A percentile compares a stretch with the other conserved stretches of the same genome.
These are phyloP conservation scores for Fusarium solani-melongenae DNA, from an alignment of 2,329 filamentous ascomycete species.

Conservation along the genomic window DNA sequence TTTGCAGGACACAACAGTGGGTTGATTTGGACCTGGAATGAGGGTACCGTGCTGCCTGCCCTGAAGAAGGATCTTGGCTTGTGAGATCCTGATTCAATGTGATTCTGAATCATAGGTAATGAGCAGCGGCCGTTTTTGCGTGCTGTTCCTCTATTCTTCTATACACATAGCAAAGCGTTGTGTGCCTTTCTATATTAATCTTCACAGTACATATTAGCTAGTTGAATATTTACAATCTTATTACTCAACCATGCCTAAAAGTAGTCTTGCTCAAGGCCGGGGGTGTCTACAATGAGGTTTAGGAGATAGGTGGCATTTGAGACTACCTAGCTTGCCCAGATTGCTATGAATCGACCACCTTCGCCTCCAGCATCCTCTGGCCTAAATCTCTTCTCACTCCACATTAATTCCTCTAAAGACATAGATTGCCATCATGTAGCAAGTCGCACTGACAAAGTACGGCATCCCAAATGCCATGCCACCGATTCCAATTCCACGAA, in stretches of 20 bases:
- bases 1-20: conserved; percentile 38
- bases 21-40: conserved; percentile 35
- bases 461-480: conserved; percentile 42
- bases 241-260: background rate
- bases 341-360: background rate
- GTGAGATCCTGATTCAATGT: background rate
- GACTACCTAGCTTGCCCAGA: fast-evolving
- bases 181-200: background rate
- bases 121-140: too few relatives aligned
- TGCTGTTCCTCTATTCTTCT: background rate
- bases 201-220: background rate
- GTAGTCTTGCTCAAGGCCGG: too few relatives aligned
- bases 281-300: too few relatives aligned
- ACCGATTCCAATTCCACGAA: conserved; percentile 54
- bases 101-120: too few relatives aligned
- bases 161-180: background rate
- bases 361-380: background rate
- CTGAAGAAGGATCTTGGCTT: conserved; percentile 31
- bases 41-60: conserved; percentile 22
- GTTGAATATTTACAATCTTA: background rate
- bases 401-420: conserved; percentile 26
- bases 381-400: background rate
- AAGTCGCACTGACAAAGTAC: conserved; percentile 39
- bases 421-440: conserved; percentile 34
- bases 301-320: too few relatives aligned